Percentiles rank a stretch among this genome's conserved stretches.
phyloP scores from a whole-genome alignment of 2,329 filamentous ascomycete genomes.

The Fonsecaea monophora region DNA sequence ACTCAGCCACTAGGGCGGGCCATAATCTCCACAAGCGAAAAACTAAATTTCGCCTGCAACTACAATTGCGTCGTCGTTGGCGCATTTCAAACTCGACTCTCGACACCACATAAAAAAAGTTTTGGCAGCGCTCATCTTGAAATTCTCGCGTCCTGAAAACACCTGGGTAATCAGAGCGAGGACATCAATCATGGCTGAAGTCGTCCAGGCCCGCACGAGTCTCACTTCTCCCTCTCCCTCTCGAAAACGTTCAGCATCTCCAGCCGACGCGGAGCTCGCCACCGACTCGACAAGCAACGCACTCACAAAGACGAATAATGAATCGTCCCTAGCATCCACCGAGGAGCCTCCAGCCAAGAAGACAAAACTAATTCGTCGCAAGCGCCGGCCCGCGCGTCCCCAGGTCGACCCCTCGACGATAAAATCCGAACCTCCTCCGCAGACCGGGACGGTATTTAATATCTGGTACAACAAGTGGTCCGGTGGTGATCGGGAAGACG shows the following conservation, averaged over 20 bases:
- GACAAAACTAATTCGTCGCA: constrained; percentile 89
- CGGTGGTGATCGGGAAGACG: constrained; percentile 92
- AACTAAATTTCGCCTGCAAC: constrained; percentile 7
- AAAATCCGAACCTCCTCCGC: constrained; percentile 77
- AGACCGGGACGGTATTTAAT: constrained; percentile 96
- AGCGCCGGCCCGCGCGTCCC: constrained; percentile 84
- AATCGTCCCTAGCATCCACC: constrained; percentile 22
- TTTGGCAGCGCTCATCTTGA: background rate
- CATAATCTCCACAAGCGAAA: background rate
- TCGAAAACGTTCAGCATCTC: constrained; percentile 40
- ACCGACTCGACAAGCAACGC: constrained; percentile 26
- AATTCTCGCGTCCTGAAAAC: background rate
- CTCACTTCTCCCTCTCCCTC: constrained; percentile 32
- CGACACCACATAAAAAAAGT: background rate
- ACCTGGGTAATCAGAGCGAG: background rate
- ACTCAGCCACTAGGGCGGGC: constrained; percentile 11
- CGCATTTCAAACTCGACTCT: constrained; percentile 23
- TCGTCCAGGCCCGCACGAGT: constrained; percentile 33
- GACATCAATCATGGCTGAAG: constrained; percentile 33
- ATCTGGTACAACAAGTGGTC: constrained; percentile 99
- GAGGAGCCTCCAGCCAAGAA: constrained; percentile 59
- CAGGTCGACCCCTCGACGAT: constrained; percentile 87
- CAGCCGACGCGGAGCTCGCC: constrained; percentile 19
- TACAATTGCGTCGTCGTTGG: background rate
- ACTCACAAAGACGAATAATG: constrained; percentile 34